Evolutionary conservation across 352 stramenopile species (phyloP).

Genomic region (Globisporangium uncinulatum): DNA sequence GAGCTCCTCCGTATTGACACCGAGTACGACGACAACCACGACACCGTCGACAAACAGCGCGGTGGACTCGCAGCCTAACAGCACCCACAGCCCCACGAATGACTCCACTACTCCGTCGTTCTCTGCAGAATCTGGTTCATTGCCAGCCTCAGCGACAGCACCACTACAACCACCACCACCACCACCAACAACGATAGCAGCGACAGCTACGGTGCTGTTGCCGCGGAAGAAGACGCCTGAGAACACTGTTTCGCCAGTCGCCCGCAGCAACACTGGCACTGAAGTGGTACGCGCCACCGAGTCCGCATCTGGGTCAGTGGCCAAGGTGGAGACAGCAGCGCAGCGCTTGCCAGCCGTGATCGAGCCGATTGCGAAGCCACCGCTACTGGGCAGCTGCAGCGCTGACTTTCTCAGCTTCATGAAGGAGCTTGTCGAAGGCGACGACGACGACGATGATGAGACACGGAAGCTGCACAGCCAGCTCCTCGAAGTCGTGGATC

Average conservation of each 20-base stretch:
- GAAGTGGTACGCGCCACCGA: background rate
- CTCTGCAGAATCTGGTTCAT: background rate
- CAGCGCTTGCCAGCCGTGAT: background rate
- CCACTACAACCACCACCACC: background rate
- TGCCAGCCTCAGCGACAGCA: too few relatives aligned
- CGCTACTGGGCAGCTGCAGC: conserved; percentile 27
- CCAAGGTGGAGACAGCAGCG: background rate
- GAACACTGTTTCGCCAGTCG: background rate
- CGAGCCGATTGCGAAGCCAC: conserved; percentile 11
- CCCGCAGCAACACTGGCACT: background rate
- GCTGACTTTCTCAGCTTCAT: conserved; percentile 42
- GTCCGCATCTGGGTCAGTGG: background rate
- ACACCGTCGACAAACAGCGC: too few relatives aligned
- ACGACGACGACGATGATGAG: conserved; percentile 35
- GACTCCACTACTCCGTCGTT: too few relatives aligned
- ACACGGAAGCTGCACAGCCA: conserved; percentile 25
- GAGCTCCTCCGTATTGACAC: too few relatives aligned
- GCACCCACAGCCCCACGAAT: too few relatives aligned
- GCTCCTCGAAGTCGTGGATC: conserved; percentile 51
- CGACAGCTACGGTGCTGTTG: conserved; percentile 11
- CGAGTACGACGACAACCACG: too few relatives aligned
- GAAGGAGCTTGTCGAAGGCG: conserved; percentile 31
- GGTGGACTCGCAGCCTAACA: too few relatives aligned
- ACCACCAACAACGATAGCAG: background rate
- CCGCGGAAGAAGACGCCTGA: conserved; percentile 23